phyloP scores from a whole-genome alignment of 176 grass and related monocot species.

The Juncus effusus region DNA sequence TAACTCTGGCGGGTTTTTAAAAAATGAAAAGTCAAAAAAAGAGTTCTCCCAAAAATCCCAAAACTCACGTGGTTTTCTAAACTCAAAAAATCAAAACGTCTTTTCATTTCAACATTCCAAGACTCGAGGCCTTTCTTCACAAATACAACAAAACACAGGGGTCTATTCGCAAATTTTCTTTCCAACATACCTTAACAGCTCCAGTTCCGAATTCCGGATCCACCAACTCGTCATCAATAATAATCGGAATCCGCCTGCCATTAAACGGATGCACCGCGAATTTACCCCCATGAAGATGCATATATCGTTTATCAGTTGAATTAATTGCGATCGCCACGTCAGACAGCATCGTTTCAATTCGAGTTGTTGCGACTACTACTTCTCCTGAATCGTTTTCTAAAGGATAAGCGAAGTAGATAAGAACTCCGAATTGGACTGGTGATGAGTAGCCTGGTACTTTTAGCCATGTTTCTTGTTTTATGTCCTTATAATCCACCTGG shows the following conservation, averaged over 20 bases:
- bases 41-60: too few relatives aligned
- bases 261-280: constrained; percentile 78
- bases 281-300: constrained; percentile 76
- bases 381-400: constrained; percentile 72
- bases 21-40: too few relatives aligned
- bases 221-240: constrained; percentile 74
- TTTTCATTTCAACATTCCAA: too few relatives aligned
- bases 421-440: constrained; percentile 74
- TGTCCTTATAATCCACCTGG: constrained; percentile 77
- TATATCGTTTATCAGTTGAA: constrained; percentile 68
- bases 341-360: constrained; percentile 91
- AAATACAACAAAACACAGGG: too few relatives aligned
- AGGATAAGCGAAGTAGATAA: constrained; percentile 87
- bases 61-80: too few relatives aligned
- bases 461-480: constrained; percentile 64
- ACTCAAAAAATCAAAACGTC: too few relatives aligned
- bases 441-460: constrained; percentile 59
- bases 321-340: constrained; percentile 87
- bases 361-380: constrained; percentile 77
- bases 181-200: constrained; percentile 65
- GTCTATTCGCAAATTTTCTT: not conserved
- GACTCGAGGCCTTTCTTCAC: too few relatives aligned
- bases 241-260: constrained; percentile 60
- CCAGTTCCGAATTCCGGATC: constrained; percentile 81
- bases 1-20: too few relatives aligned